phyloP scores from a whole-genome alignment of 2,329 filamentous ascomycete species.

The Nemania sp. region DNA sequence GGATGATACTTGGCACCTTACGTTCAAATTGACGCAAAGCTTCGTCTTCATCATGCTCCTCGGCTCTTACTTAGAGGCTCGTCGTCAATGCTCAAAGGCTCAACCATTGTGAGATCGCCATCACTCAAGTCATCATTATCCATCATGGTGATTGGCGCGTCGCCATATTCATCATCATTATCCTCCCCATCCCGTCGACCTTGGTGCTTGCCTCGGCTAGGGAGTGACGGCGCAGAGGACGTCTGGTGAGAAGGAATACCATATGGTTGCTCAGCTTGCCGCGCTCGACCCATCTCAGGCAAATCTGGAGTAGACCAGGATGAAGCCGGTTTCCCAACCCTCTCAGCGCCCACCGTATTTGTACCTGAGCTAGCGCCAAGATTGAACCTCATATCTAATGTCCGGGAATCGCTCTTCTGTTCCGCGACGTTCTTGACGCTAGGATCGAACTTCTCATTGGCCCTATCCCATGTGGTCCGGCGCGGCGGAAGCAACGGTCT shows the following conservation, averaged over 20 bases:
- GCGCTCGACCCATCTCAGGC: background rate
- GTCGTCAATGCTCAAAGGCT: slow-evolving; percentile 40
- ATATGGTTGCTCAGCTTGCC: background rate
- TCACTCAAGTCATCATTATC: slow-evolving; percentile 52
- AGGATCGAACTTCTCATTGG: slow-evolving; percentile 48
- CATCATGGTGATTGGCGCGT: slow-evolving; percentile 54
- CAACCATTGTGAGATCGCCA: slow-evolving; percentile 47
- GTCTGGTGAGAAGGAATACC: background rate
- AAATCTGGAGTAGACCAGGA: slow-evolving; percentile 5
- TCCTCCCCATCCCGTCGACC: slow-evolving; percentile 47
- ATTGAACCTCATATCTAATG: slow-evolving; percentile 39
- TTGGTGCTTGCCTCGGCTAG: slow-evolving; percentile 1
- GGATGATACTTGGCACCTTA: background rate
- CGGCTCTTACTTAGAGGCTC: background rate
- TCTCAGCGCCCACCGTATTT: background rate
- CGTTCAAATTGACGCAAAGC: background rate
- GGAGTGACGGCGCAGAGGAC: background rate
- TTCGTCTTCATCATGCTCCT: background rate
- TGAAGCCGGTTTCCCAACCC: slow-evolving; percentile 10
- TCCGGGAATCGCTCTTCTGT: slow-evolving; percentile 43
- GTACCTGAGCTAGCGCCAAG: background rate
- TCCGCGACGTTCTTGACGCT: slow-evolving; percentile 45
- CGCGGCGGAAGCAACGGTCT: slow-evolving; percentile 37
- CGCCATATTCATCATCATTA: slow-evolving; percentile 49
- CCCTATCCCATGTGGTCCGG: slow-evolving; percentile 37